Conservation (phyloP, 768 basidiomycete genomes). For the Suillus fuscotomentosus region DNA sequence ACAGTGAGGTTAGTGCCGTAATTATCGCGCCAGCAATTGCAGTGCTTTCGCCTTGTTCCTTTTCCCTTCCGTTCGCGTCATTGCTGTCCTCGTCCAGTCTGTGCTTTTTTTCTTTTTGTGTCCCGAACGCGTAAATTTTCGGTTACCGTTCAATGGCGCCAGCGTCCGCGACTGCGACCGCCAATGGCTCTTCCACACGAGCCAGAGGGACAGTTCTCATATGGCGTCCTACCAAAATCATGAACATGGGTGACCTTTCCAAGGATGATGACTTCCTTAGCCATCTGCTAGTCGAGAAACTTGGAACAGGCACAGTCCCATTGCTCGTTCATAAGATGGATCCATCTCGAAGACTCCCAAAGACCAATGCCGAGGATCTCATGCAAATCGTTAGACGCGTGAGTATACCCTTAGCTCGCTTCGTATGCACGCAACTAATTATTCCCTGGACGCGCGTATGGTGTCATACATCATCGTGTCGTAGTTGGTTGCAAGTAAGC, state of each 20-base stretch:
- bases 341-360: conserved; percentile 70
- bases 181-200: conserved; percentile 20
- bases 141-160: conserved; percentile 32
- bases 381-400: conserved; percentile 79
- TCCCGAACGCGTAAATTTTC: conserved; percentile 18
- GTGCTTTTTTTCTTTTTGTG: conserved; percentile 12
- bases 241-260: conserved; percentile 89
- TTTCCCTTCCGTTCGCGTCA: conserved; percentile 32
- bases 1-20: conserved; percentile 21
- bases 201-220: conserved; percentile 29
- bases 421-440: conserved; percentile 24
- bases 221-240: conserved; percentile 86
- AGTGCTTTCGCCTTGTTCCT: conserved; percentile 20
- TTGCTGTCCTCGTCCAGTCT: conserved; percentile 10
- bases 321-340: conserved; percentile 92
- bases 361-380: conserved; percentile 66
- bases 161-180: conserved; percentile 21
- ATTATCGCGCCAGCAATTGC: conserved; percentile 29
- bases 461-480: conserved; percentile 13
- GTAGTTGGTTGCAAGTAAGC: conserved; percentile 61
- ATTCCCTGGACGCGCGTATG: conserved; percentile 22
- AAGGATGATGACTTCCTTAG: conserved; percentile 90
- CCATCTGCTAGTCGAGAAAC: conserved; percentile 85
- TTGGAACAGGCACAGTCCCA: conserved; percentile 78
- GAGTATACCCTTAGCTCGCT: conserved; percentile 29